Percentiles rank a stretch among this genome's conserved stretches.
Conservation (phyloP, 129 eudicot genomes). For the sunflower (Helianthus annuus) region DNA sequence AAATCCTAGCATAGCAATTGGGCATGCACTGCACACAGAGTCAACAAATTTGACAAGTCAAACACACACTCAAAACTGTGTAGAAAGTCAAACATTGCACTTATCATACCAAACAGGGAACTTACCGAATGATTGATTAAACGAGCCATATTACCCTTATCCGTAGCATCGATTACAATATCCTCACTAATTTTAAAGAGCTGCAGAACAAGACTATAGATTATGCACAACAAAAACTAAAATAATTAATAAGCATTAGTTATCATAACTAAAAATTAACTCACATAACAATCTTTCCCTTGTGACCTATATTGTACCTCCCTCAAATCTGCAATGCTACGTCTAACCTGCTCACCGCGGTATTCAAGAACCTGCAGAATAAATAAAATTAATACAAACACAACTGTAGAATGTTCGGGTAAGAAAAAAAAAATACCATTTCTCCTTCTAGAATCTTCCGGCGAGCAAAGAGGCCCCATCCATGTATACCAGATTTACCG, state of each 20-base stretch:
- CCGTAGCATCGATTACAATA: constrained; percentile 85
- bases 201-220: constrained; percentile 42
- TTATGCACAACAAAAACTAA: not conserved
- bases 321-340: constrained; percentile 77
- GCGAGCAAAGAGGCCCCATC: constrained; percentile 99
- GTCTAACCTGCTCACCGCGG: constrained; percentile 84
- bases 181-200: constrained; percentile 93
- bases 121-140: constrained; percentile 94
- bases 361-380: constrained; percentile 77
- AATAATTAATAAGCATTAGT: not conserved
- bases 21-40: constrained; percentile 80
- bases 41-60: constrained; percentile 7
- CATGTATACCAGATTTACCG: constrained; percentile 95
- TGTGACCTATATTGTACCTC: constrained; percentile 60
- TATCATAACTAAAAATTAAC: constrained; percentile 14
- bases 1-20: constrained; percentile 89
- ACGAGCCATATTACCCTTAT: constrained; percentile 86
- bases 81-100: not conserved
- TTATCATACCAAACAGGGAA: not conserved
- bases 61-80: not conserved
- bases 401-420: not conserved
- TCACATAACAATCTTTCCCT: constrained; percentile 91
- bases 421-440: constrained; percentile 50
- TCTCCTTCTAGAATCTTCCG: constrained; percentile 84
- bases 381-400: not conserved